Base-by-base conservation (phyloP, 1,284 basidiomycete genomes). In the Xerocomus amazonicus region DNA sequence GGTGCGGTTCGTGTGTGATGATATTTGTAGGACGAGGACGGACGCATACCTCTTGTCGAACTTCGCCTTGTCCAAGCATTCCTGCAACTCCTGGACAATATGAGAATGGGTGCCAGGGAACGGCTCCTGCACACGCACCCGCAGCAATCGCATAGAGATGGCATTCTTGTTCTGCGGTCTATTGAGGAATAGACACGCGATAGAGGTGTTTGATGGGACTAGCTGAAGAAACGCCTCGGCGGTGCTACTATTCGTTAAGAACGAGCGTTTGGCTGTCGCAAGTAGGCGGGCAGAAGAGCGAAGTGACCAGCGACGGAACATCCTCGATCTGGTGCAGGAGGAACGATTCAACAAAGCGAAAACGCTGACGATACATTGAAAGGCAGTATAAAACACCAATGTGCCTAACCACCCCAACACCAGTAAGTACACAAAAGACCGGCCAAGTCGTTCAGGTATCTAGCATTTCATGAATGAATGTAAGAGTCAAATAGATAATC, bases 161-260 rank as follows among this genome's bases (percentile, higher is more conserved):
- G 94, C 92, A 72, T 97, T 97, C 77, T 87, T 93, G 55, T 84
- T 84, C 56, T 87, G 77, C 4, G 91, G 89, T 48, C 91, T 77
- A 62, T 96, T 92, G 56, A 97, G 77, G 32, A 77, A 78, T 19
- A 90, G 73, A 54, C 77, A 83, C n/a, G 76, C 73, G 46, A 90
- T 72, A 6, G 83, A 84, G 2, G 80, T 77, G 45, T 69, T 59
- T 13, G 68, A 63, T 27, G 60, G 53, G 7, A 67, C 73, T 63
- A 73, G 72, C 60, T 83, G 75, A 32, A 88, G 70, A 63, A 80
- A 86, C 6, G 79, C 85, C 58, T 92, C 64, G 5, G 62, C 48
- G 3, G 48, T 33, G 19, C 19, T 23, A 17, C 26, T 31, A 13
- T 45, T 51, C 17, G 59, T 56, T 14, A 62, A 63, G 29, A 66